Evolutionary conservation across 192 early-diverging fungal genomes (phyloP), one percentile per base, ranked within the genome.

Genomic region (Rhizophlyctis rosea): DNA sequence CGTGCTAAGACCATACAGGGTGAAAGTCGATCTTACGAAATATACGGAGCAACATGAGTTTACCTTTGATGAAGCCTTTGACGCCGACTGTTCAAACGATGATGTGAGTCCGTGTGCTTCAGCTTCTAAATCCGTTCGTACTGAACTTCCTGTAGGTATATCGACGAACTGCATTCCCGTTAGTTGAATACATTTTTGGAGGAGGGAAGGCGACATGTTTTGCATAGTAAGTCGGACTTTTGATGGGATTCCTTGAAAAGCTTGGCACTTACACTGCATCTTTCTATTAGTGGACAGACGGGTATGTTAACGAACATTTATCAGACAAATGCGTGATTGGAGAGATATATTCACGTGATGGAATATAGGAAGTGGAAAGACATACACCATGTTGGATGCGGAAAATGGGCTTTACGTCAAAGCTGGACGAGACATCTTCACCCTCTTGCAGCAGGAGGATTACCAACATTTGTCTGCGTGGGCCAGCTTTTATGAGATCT

Each of bases 171-270:
- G 96, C 96, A 35, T 82, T 85, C 50, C 96, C 96, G 0, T 73
- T 99, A 28, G 95, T 99, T 0, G 86, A 95, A 51, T 96, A 96
- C 70, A 86, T 97, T 25, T 99, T 99, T 56, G 69, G 78, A 29
- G 96, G 96, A 0, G 96, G 96, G 62, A 97, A 96, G 57, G 94
- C 94, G 0, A 99, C 96, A 9, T 98, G 95, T 67, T 99, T 99
- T 88, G 96, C 95, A 33, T 99, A 99, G 89, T 90, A 86, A 71
- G 84, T 79, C 34, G 1, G 34, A 25, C 50, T 61, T 2, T 18
- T 29, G 36, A 23, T 59, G 33, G 3, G 27, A 16, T 28, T 1
- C n/a, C n/a, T 4, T 30, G 5, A 54, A 54, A 27, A 52, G 9
- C n/a, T 47, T 9, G n/a, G 39, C 50, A 16, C 23, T 24, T 23